Evolutionary conservation across 352 stramenopile species (phyloP), one percentile per base, ranked within the genome.

Genomic region (Globisporangium polare): DNA sequence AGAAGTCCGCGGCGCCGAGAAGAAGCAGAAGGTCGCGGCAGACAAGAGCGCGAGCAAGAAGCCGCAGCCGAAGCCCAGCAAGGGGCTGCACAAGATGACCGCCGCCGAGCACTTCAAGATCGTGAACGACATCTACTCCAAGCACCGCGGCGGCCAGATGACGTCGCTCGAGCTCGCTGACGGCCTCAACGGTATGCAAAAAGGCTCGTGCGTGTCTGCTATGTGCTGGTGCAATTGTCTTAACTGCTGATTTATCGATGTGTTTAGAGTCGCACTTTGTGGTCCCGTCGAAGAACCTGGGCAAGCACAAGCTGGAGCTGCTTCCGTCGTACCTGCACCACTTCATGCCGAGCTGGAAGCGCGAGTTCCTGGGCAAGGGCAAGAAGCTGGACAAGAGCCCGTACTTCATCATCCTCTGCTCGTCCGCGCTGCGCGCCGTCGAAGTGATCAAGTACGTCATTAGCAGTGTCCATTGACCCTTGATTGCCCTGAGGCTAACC

Each of bases 371-470:
- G 12, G 85, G 85, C 29, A 89, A 89, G 53, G 73, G 79, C 47
- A 92, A 83, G 62, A 83, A 83, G 37, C 71, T 85, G 20, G 94
- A 97, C 60, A 95, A 92, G 66, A 97, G 90, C 55, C 89, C 90
- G 20, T 90, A 90, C 66, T 88, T 98, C 18, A 74, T 98, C 49
- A 86, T 98, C 35, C 67, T 98, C 37, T 96, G 88, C 55, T 75
- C 92, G 9, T 98, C 95, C 13, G 95, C 95, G 13, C 67, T 97
- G 42, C 88, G 95, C 6, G 89, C 88, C 26, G 90, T 97, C 1
- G 84, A 95, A 51, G 69, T 98, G n/a, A 82, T 97, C 72, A 98
- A 98, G 81, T 94, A 87, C 39, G 58, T 58, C n/a, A n/a, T n/a
- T n/a, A n/a, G n/a, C n/a, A n/a, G n/a, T 20, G 15, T 15, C 13